Evolutionary conservation across 179 eudicot species (phyloP), one percentile per base, ranked within the genome.

Genomic region (Beta lomatogona): DNA sequence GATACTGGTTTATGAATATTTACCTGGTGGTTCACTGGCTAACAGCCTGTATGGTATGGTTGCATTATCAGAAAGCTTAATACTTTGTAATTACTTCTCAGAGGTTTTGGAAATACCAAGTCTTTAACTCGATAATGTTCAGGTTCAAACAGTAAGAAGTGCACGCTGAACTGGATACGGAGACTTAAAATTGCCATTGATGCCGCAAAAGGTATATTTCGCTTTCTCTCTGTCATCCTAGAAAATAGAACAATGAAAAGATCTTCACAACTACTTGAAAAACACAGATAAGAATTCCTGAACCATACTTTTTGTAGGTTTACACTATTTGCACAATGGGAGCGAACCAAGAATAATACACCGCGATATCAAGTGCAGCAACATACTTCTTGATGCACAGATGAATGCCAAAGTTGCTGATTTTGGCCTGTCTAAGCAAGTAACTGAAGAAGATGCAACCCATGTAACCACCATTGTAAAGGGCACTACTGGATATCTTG

Each of bases 401-500:
- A 91, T 90, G 93, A 93, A 91, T 78, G 98, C 92, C 16, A 92
- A 91, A 86, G 88, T 92, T 73, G 86, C 89, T 77, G 98, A 93
- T 85, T 93, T 93, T 84, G 98, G 98, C 54, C 92, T 93, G 25
- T 92, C 90, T 44, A 92, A 91, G 89, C 93, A 90, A 85, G 57
- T 91, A 71, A 73, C 89, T 18, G 86, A 82, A 76, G 87, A 89
- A 70, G 94, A 92, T 73, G 91, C 88, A 67, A 86, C 90, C 76
- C 96, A 91, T 68, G 86, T 92, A 12, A 93, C 94, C 78, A 91
- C 98, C 69, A 87, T 81, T 73, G 96, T 92, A 61, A 92, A 92
- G 85, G 94, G 96, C 87, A 92, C 96, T 77, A 91, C 96, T 79
- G 98, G 98, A 71, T 93, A 93, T 85, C 91, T 93, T 78, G 98